Conservation (phyloP, 345 rosid species). For the Kernera saxatilis region DNA sequence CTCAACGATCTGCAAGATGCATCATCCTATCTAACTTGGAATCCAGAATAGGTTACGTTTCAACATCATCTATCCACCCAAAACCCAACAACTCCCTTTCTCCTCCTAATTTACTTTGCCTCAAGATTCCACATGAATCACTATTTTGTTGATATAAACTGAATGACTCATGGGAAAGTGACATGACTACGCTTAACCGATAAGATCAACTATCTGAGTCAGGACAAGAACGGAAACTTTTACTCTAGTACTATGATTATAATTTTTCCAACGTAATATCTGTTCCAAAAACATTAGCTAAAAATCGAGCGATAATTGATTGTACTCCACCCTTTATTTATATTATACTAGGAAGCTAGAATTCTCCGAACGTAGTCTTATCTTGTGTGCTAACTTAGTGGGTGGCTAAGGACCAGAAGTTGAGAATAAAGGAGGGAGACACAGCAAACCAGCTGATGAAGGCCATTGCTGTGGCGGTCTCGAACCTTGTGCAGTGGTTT, state of each 20-base stretch:
- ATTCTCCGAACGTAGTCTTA: not conserved
- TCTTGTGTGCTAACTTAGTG: conserved; percentile 25
- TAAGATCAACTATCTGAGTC: not conserved
- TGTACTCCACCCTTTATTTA: conserved; percentile 16
- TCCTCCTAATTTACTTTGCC: not conserved
- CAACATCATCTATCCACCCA: conserved; percentile 19
- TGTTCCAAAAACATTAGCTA: conserved; percentile 7
- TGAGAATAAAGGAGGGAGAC: conserved; percentile 59
- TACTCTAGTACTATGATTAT: not conserved
- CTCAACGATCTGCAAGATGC: not conserved
- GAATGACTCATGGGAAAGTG: not conserved
- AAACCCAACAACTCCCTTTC: conserved; percentile 13
- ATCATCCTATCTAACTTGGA: not conserved
- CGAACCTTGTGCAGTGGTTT: conserved; percentile 59
- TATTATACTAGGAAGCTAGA: not conserved
- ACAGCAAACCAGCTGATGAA: conserved; percentile 65
- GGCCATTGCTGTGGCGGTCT: conserved; percentile 73
- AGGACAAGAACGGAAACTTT: not conserved
- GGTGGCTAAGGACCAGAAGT: conserved; percentile 75
- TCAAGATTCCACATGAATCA: conserved; percentile 9
- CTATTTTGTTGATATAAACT: not conserved
- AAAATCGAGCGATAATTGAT: not conserved
- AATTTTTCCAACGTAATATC: not conserved
- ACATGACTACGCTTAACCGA: not conserved
- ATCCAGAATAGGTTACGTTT: not conserved